These are phyloP conservation scores for Rubroboletus pulcherrimus DNA, from an alignment of 768 basidiomycete species.

Conservation along the genomic window DNA sequence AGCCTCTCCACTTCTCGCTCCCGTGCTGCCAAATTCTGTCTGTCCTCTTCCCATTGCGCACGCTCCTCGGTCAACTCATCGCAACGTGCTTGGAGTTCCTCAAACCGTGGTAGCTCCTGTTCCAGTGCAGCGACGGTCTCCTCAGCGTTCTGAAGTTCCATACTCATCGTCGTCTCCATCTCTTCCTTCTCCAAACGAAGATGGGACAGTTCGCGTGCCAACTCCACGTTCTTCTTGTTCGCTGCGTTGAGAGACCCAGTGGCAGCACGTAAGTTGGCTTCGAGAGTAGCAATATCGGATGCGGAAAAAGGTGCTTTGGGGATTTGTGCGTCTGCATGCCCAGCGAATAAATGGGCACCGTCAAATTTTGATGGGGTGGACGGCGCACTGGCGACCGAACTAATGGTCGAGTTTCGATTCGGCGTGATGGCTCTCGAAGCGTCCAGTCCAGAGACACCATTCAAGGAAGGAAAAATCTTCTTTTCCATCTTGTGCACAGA, in stretches of 20 bases:
- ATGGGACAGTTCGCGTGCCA: constrained; percentile 58
- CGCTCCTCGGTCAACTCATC: constrained; percentile 49
- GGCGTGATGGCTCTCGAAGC: constrained; percentile 52
- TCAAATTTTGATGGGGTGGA: constrained; percentile 64
- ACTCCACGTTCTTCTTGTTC: constrained; percentile 57
- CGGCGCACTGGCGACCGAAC: constrained; percentile 43
- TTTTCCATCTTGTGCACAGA: constrained; percentile 68
- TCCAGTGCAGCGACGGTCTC: constrained; percentile 60
- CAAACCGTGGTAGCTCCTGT: constrained; percentile 49
- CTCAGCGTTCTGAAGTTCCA: constrained; percentile 65
- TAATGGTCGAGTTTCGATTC: constrained; percentile 47
- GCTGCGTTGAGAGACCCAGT: constrained; percentile 56
- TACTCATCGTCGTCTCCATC: constrained; percentile 56
- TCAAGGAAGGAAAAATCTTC: constrained; percentile 34
- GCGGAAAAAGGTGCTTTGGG: constrained; percentile 43
- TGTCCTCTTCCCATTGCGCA: constrained; percentile 48
- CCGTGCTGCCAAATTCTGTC: constrained; percentile 35
- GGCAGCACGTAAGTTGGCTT: constrained; percentile 61
- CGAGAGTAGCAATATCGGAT: constrained; percentile 48
- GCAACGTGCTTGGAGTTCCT: constrained; percentile 45
- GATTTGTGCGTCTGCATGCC: constrained; percentile 65
- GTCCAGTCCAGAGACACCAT: constrained; percentile 35
- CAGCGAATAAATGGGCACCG: constrained; percentile 81
- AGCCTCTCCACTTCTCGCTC: constrained; percentile 36
- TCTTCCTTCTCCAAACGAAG: constrained; percentile 66